phyloP scores from a whole-genome alignment of 345 rosid genomes.

The Euclidium syriacum region DNA sequence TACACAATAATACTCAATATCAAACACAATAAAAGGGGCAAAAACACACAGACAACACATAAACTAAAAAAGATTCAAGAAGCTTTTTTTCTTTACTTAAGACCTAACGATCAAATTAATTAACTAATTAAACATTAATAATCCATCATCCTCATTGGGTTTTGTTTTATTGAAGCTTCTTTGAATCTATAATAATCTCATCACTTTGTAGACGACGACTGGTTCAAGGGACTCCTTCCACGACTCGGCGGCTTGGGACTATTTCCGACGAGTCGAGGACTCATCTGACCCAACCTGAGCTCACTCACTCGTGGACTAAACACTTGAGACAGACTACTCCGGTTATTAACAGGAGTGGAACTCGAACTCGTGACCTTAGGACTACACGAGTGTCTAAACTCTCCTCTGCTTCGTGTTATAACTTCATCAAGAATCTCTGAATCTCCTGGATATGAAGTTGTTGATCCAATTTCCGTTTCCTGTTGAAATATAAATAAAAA shows the following conservation, averaged over 20 bases:
- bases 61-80: slow-evolving; percentile 16
- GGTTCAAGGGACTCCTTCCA: slow-evolving; percentile 69
- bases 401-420: slow-evolving; percentile 93
- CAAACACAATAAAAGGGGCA: slow-evolving; percentile 6
- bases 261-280: slow-evolving; percentile 46
- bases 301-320: slow-evolving; percentile 64
- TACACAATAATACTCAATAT: slow-evolving; percentile 25
- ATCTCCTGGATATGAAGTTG: slow-evolving; percentile 50
- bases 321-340: slow-evolving; percentile 35
- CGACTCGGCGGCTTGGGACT: slow-evolving; percentile 38
- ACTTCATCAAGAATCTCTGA: slow-evolving; percentile 82
- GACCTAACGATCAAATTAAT: slow-evolving; percentile 20
- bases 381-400: slow-evolving; percentile 69
- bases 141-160: slow-evolving; percentile 11
- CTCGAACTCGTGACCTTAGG: slow-evolving; percentile 72
- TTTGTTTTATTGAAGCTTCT: slow-evolving; percentile 17
- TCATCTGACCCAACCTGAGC: slow-evolving; percentile 52
- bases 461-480: slow-evolving; percentile 55
- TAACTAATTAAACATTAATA: slow-evolving; percentile 25
- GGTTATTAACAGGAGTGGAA: slow-evolving; percentile 56
- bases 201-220: slow-evolving; percentile 27
- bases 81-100: slow-evolving; percentile 16
- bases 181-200: slow-evolving; percentile 13
- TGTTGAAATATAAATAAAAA: too few relatives aligned
- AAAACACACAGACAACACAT: slow-evolving; percentile 24